Base-by-base conservation (phyloP, 2,329 filamentous ascomycete species). In the Alternaria angustiovoidea region DNA sequence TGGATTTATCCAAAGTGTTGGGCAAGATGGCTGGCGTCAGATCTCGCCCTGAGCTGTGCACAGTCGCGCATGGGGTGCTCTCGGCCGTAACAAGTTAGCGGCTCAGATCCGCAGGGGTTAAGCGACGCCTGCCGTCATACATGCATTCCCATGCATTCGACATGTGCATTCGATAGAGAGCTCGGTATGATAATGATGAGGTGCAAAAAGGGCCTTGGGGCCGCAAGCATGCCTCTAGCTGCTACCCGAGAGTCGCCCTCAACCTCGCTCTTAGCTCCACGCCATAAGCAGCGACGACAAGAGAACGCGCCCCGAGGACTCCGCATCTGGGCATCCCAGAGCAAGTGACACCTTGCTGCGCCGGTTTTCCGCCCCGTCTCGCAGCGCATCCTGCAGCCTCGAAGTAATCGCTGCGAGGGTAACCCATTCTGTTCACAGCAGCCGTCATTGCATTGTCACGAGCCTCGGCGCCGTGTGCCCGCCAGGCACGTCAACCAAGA, bases 81-180 rank as follows among this genome's bases (percentile, higher is more conserved):
- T 38, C 48, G 11, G n/a, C 38, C 11, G 9, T 2, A 3, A n/a
- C 6, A 14, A 32, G 51, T 39, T 58, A 57, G 61, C 51, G 48
- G 30, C n/a, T 24, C 6, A 7, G 1, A 4, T 6, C 3, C 1
- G 16, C 61, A 42, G 41, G 61, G 61, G 55, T 48, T 51, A 61
- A 57, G 61, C 61, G 58, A 61, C 49, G 46, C 32, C 41, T 47
- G 51, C 46, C 61, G 61, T 63, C 61, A 63, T 63, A 63, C 53
- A 46, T 54, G 57, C 53, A 63, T 48, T 51, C 54, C 39, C 46
- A 48, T 47, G 55, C 20, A 54, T 51, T 47, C 39, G 46, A 56
- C 41, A 51, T 56, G 52, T 43, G 51, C 57, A 39, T 44, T 12
- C 36, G 42, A 22, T 43, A 32, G 30, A 44, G 34, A 42, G 26